Base-by-base conservation (phyloP, 352 stramenopile genomes). In the Globisporangium takayamanum region DNA sequence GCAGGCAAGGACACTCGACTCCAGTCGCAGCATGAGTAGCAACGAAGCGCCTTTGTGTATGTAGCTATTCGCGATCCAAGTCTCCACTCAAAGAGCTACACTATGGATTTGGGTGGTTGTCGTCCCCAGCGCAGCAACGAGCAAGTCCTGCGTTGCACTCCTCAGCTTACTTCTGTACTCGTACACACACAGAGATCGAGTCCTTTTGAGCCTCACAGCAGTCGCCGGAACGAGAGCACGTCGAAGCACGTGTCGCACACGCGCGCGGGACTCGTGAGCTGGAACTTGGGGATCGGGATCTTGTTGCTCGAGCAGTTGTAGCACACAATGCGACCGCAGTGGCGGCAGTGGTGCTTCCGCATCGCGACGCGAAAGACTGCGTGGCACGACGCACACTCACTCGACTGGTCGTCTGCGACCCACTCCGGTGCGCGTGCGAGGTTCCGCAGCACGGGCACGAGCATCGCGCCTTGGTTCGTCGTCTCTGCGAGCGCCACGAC, bases 281-380 rank as follows among this genome's bases (percentile, higher is more conserved):
- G 73, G 63, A 94, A 94, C 69, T 94, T 94, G 20, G 83, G 78
- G 57, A 94, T 89, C 28, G 78, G 66, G 50, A 92, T 89, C 63
- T 87, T 89, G 69, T 90, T 84, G 63, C 76, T 88, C 7, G 80
- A 92, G 67, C 85, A 94, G 54, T 89, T 92, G 74, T 91, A 90
- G 68, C 85, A 94, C 41, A 94, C 66, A 49, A 84, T 84, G 59
- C 85, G 85, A 6, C 85, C 85, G 50, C 85, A 94, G 54, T 94
- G 85, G 16, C 78, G 79, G 47, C 85, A 94, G 62, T 92, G 80
- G 62, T 94, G 81, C 57, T 88, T 90, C 36, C 85, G 83, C 79
- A 92, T 91, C 36, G 85, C 82, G 37, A 94, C 67, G 22, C 81
- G 79, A 64, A 94, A 94, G 0, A 70, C 66, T 10, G 78, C 65